Evolutionary conservation across 2,329 filamentous ascomycete genomes (phyloP).

Genomic region (Ceratocystis alfenasii): DNA sequence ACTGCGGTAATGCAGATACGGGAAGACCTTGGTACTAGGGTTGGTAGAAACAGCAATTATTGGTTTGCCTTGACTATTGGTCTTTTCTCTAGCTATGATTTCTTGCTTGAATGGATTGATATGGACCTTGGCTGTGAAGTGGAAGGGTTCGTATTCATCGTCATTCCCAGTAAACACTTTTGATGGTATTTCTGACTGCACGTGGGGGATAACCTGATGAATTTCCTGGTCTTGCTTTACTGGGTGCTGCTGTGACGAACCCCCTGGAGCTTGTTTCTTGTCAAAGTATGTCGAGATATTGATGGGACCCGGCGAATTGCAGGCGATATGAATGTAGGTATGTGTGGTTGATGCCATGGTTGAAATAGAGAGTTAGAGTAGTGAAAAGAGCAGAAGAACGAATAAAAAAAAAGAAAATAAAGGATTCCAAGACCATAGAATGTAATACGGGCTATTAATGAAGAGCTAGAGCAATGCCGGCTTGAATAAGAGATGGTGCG

Average conservation of each 20-base stretch:
- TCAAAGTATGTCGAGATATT: neutral
- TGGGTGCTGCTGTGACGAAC: neutral
- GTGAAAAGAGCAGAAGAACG: neutral
- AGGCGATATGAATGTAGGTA: neutral
- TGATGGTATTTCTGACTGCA: neutral
- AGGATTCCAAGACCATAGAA: neutral
- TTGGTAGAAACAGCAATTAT: neutral
- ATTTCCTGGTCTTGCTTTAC: neutral
- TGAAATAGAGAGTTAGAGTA: neutral
- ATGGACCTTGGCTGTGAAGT: conserved; percentile 9
- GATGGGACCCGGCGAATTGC: neutral
- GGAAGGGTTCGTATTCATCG: conserved; percentile 3
- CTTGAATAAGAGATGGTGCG: neutral
- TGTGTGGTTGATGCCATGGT: neutral
- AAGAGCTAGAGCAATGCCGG: conserved; percentile 6
- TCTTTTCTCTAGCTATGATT: neutral
- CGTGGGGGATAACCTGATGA: no score
- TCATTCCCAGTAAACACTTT: neutral
- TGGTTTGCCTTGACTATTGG: neutral
- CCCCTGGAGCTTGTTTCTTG: neutral
- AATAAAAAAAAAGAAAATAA: neutral
- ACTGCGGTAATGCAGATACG: neutral
- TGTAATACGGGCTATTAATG: conserved; percentile 1
- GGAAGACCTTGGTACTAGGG: neutral
- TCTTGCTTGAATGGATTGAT: conserved; percentile 13